Percentiles rank a stretch among this genome's conserved stretches.
phyloP scores from a whole-genome alignment of 2,329 filamentous ascomycete genomes.

The Calonectria naviculata region DNA sequence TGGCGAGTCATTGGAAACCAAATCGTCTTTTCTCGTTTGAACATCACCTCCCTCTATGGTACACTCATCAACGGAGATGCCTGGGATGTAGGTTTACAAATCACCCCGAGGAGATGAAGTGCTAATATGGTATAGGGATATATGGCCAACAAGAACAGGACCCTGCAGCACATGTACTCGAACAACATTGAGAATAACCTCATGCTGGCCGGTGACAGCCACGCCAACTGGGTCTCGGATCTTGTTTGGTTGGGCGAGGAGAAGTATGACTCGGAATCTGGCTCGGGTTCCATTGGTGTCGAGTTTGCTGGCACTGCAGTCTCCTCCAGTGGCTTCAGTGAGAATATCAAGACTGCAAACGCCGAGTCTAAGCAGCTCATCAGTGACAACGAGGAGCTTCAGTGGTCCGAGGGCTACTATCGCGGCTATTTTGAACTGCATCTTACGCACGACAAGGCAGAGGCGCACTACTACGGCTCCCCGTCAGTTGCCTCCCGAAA shows the following conservation, averaged over 20 bases:
- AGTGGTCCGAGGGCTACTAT: neutral
- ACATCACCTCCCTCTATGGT: neutral
- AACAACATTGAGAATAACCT: constrained; percentile 79
- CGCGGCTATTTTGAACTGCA: neutral
- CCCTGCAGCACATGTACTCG: constrained; percentile 72
- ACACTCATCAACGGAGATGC: neutral
- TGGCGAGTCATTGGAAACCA: constrained; percentile 77
- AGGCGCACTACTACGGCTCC: neutral
- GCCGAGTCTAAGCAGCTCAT: neutral
- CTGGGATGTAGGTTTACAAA: neutral
- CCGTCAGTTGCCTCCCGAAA: neutral
- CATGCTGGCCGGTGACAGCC: constrained; percentile 75
- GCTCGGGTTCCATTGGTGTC: neutral
- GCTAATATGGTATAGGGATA: constrained; percentile 60
- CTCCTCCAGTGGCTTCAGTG: neutral
- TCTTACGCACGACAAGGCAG: neutral
- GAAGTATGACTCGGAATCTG: neutral
- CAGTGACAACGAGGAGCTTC: neutral
- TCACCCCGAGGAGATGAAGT: no score
- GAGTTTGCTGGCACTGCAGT: neutral
- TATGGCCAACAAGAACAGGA: constrained; percentile 76
- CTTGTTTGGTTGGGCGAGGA: neutral
- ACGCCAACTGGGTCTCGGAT: neutral
- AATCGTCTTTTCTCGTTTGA: neutral
- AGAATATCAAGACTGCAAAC: neutral